These are phyloP conservation scores for Cutaneotrichosporon dermatis DNA, from an alignment of 1,284 basidiomycete species.

Conservation along the genomic window DNA sequence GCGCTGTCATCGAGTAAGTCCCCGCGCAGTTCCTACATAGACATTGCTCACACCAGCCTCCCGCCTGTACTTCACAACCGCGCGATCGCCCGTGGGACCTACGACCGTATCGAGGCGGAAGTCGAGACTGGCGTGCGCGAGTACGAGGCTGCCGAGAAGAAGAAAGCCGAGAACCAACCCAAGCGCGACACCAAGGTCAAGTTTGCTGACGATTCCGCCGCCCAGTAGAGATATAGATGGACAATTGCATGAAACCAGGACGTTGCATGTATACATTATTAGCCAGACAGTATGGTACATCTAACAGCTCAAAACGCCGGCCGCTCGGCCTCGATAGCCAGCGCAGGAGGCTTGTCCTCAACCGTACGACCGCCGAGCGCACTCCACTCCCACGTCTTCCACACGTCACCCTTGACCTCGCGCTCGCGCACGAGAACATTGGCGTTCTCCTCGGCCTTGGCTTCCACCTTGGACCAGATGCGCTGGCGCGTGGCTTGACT, in stretches of 20 bases:
- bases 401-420: slow-evolving; percentile 71
- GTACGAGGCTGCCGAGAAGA: slow-evolving; percentile 14
- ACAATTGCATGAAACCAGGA: neutral
- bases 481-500: slow-evolving; percentile 63
- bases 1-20: slow-evolving; percentile 44
- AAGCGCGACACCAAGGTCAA: slow-evolving; percentile 8
- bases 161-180: neutral
- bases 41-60: slow-evolving; percentile 22
- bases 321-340: neutral
- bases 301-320: neutral
- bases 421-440: slow-evolving; percentile 89
- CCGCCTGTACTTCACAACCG: slow-evolving; percentile 36
- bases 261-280: neutral
- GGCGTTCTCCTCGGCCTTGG: slow-evolving; percentile 84
- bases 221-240: neutral
- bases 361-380: slow-evolving; percentile 19
- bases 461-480: slow-evolving; percentile 82
- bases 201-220: neutral
- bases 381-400: slow-evolving; percentile 56
- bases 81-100: slow-evolving; percentile 31
- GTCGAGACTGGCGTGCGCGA: slow-evolving; percentile 38
- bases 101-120: slow-evolving; percentile 37
- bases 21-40: neutral
- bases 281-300: neutral
- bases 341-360: neutral